Base-by-base conservation (phyloP, 1,139 yeast species). In the Lodderomyces theae region DNA sequence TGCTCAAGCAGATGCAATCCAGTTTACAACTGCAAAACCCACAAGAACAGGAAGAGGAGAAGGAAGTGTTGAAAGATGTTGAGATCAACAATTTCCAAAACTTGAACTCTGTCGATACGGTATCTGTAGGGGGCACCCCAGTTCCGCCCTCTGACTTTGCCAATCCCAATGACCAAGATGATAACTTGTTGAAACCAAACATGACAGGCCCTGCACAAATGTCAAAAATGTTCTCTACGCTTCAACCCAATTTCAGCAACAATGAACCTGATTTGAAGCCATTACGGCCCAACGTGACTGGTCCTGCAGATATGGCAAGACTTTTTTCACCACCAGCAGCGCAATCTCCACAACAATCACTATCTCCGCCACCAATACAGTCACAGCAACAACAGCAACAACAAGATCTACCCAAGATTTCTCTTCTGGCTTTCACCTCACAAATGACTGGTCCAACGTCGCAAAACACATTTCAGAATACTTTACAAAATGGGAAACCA, bases 31-130 rank as follows among this genome's bases (percentile, higher is more conserved):
- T 62, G 37, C 68, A 64, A 25, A 15, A 34, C 24, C 37, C 18
- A 24, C 29, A 34, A 23, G 29, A 34, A 13, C 35, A 21, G 13
- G 79, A 72, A 31, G 80, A 77, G 45, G 85, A 79, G 45, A 72
- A 67, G 41, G 82, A 80, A 51, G 82, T 79, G 15, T 61, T 82
- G 18, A 72, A 74, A 43, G 90, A 82, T 46, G 80, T 82, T 82
- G 80, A 74, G 48, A 72, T 82, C 37, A 78, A 78, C 42, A 84
- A 80, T 56, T 83, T 83, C 58, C 79, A 74, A 43, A 78, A 82
- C 52, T 75, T 82, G 42, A 53, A 70, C 43, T 74, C 77, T 7
- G 84, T 81, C 5, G 89, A 83, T 54, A 77, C 83, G 38, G 86
- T 79, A 3, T 75, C 82, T 21, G 67, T 79, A 11, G 79, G 67